These are phyloP conservation scores for Rutstroemia sp. DNA, from an alignment of 2,329 filamentous ascomycete genomes.

Conservation along the genomic window DNA sequence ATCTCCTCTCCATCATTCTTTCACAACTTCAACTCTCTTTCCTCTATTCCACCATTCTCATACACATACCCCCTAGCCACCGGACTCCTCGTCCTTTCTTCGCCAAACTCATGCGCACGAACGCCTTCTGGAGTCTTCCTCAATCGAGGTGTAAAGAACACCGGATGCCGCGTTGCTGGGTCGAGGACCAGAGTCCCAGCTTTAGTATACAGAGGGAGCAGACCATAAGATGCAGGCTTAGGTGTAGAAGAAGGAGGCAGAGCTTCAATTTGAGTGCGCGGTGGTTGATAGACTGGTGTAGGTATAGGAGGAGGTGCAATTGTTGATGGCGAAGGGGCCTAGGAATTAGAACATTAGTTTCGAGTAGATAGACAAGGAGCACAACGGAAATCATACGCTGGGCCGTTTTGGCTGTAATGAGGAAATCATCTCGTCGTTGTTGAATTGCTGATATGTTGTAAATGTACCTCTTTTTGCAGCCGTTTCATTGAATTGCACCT, in stretches of 20 bases:
- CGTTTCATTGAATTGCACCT: not conserved
- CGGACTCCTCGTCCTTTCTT: conserved; percentile 34
- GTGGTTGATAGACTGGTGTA: conserved; percentile 4
- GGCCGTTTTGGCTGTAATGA: conserved; percentile 15
- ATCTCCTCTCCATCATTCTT: not conserved
- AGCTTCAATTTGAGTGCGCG: conserved; percentile 40
- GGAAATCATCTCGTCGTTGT: not conserved
- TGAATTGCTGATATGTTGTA: not conserved
- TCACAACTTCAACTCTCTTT: conserved; percentile 27
- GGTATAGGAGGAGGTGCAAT: not conserved
- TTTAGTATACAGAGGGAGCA: not conserved
- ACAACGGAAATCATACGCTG: conserved; percentile 8
- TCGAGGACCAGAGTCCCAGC: conserved; percentile 28
- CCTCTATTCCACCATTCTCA: conserved; percentile 33
- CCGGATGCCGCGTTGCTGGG: conserved; percentile 58
- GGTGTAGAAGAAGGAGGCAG: conserved; percentile 31
- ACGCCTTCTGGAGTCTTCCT: not conserved
- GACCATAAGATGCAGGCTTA: conserved; percentile 17
- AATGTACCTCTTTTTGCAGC: not conserved
- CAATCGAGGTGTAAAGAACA: conserved; percentile 61
- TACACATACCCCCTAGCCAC: conserved; percentile 56
- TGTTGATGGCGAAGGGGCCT: not conserved
- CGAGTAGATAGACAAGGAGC: not conserved
- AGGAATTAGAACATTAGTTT: not conserved
- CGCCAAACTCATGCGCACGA: conserved; percentile 8